phyloP scores from a whole-genome alignment of 345 rosid genomes.

The Eucalyptus sp. region DNA sequence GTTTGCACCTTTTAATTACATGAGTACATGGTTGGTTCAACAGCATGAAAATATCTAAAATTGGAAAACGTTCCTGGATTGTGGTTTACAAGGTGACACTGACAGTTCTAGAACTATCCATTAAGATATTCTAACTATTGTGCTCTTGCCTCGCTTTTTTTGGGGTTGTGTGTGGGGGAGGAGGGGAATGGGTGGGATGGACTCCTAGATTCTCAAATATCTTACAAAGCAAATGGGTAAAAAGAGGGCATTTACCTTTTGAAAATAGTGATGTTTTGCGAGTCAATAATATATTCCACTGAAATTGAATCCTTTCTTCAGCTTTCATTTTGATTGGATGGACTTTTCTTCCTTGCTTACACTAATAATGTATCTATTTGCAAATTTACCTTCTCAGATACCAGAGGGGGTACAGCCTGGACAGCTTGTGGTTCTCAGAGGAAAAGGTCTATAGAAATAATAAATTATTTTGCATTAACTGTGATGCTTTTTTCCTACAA shows the following conservation, averaged over 20 bases:
- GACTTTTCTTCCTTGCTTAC: not conserved
- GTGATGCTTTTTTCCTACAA: not conserved
- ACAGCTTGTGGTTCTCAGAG: conserved; percentile 51
- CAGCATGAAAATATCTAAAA: not conserved
- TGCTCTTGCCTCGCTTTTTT: not conserved
- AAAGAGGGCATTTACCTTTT: not conserved
- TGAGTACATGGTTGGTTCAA: not conserved
- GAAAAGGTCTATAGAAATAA: conserved; percentile 46
- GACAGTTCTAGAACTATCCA: not conserved
- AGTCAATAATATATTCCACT: not conserved
- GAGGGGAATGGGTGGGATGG: not conserved
- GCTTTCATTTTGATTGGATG: not conserved
- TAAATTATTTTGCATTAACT: not conserved
- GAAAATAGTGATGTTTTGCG: not conserved
- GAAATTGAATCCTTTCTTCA: not conserved
- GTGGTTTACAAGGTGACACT: not conserved
- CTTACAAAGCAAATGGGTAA: not conserved
- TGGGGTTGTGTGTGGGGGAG: not conserved
- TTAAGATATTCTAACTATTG: not conserved
- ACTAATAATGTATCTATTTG: not conserved
- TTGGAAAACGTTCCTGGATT: not conserved
- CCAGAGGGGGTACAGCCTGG: conserved; percentile 89
- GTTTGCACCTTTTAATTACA: not conserved
- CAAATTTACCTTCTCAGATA: conserved; percentile 43
- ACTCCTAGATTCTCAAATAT: not conserved